Base-by-base conservation (phyloP, 192 early-diverging fungal species). In the Bifiguratus adelaidae region DNA sequence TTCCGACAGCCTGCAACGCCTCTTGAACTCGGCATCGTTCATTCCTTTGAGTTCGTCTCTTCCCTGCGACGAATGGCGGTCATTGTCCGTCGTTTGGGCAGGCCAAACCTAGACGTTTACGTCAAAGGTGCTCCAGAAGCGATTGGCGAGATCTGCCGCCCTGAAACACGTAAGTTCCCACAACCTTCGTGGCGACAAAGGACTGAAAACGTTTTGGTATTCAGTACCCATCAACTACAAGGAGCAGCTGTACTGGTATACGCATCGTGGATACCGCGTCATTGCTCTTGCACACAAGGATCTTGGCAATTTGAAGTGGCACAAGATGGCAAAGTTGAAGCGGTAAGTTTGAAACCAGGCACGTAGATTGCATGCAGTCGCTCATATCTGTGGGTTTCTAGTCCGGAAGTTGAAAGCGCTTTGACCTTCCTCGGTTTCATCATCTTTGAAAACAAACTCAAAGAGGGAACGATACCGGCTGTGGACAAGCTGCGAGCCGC, bases 371-470 rank as follows among this genome's bases (percentile, higher is more conserved):
- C 11, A 23, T 22, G 6, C 19, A 9, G 32, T 8, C n/a, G 32
- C 32, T 53, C 19, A 53, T 8, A 44, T 9, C 16, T 21, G 24
- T 52, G 15, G 9, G 1, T 70, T 19, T 55, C 63, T 53, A 84
- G 97, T 37, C 78, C 84, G n/a, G 77, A 85, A 12, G 78, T 97
- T 11, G 97, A 99, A 60, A 59, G 64, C 1, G 78, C 85, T 23
- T 52, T 99, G 38, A 65, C 79, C 3, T 99, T 97, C 61, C 61
- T 99, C 43, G 97, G 95, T 0, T 91, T 99, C 44, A 77, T 99
- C 33, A 76, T 99, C 19, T 99, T 99, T 77, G 97, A 99, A 56
- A 99, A 99, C 77, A 97, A 94, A 71, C 63, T 97, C 20, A 99
- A 99, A 53, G 78, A 86, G 3, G 82, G 81, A 3, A 92, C 93